phyloP scores from a whole-genome alignment of 2,329 filamentous ascomycete species.

The Fusarium sp. region DNA sequence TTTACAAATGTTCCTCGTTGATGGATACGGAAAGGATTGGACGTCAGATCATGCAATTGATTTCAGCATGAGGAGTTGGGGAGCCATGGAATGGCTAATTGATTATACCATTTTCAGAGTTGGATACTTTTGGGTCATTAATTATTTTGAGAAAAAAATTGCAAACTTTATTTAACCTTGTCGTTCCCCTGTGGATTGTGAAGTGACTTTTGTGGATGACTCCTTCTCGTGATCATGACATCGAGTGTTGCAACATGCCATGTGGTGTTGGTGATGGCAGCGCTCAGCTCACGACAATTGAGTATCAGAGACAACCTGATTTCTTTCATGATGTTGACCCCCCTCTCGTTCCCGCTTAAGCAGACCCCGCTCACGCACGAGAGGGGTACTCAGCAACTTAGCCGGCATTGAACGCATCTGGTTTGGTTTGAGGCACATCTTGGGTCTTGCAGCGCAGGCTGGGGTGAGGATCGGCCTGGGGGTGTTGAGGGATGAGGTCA shows the following conservation, averaged over 20 bases:
- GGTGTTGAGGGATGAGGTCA: constrained; percentile 43
- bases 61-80: constrained; percentile 38
- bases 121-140: constrained; percentile 38
- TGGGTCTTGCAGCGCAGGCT: constrained; percentile 25
- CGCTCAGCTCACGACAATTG: background rate
- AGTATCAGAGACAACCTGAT: constrained; percentile 8
- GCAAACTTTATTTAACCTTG: constrained; percentile 35
- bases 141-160: constrained; percentile 41
- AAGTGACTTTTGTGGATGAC: constrained; percentile 6
- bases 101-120: constrained; percentile 38
- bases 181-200: constrained; percentile 1
- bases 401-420: constrained; percentile 20
- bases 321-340: background rate
- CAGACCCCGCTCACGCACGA: constrained; percentile 28
- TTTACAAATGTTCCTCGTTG: constrained; percentile 40
- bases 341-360: constrained; percentile 22
- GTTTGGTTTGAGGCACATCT: constrained; percentile 36
- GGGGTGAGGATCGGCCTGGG: constrained; percentile 32
- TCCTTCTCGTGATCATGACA: constrained; percentile 1
- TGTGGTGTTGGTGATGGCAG: constrained; percentile 1
- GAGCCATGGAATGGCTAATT: constrained; percentile 29
- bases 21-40: constrained; percentile 24
- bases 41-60: constrained; percentile 32
- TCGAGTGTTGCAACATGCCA: constrained; percentile 6
- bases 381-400: constrained; percentile 13